Evolutionary conservation across 2,329 filamentous ascomycete species (phyloP).

Genomic region (Thelonectria olida): DNA sequence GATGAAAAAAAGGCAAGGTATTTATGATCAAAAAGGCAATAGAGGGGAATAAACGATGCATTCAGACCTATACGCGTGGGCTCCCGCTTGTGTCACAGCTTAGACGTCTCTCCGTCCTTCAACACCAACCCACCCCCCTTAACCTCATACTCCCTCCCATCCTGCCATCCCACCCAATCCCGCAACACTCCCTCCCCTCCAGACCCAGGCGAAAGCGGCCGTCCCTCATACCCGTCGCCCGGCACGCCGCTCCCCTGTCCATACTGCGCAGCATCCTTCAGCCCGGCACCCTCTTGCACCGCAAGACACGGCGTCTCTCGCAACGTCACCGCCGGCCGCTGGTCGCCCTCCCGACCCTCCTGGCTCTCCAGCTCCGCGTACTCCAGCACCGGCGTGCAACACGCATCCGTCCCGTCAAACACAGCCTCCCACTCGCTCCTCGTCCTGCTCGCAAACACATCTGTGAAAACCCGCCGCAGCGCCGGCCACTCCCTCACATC

Average conservation of each 20-base stretch:
- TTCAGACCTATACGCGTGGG: too few relatives aligned
- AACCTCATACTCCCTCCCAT: slow-evolving; percentile 76
- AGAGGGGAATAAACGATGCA: too few relatives aligned
- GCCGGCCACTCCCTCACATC: slow-evolving; percentile 74
- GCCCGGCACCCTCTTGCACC: slow-evolving; percentile 56
- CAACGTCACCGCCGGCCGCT: slow-evolving; percentile 76
- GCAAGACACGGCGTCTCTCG: slow-evolving; percentile 74
- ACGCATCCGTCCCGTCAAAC: slow-evolving; percentile 93
- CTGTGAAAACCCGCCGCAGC: slow-evolving; percentile 68
- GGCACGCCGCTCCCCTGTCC: slow-evolving; percentile 73
- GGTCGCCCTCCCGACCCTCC: slow-evolving; percentile 67
- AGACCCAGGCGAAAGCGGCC: slow-evolving; percentile 69
- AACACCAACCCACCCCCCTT: slow-evolving; percentile 68
- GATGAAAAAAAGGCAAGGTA: too few relatives aligned
- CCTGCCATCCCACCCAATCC: slow-evolving; percentile 81
- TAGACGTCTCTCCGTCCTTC: slow-evolving; percentile 43
- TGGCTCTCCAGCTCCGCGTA: slow-evolving; percentile 73
- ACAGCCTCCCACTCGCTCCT: slow-evolving; percentile 83
- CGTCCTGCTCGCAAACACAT: slow-evolving; percentile 74
- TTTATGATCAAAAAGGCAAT: too few relatives aligned
- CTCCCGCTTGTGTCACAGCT: slow-evolving; percentile 47
- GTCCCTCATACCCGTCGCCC: slow-evolving; percentile 73
- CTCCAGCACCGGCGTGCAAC: slow-evolving; percentile 86
- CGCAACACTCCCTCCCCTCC: slow-evolving; percentile 76
- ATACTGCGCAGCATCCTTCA: slow-evolving; percentile 48